Evolutionary conservation across 805 yeast genomes (phyloP).

Genomic region (Blastobotrys terrestris): DNA sequence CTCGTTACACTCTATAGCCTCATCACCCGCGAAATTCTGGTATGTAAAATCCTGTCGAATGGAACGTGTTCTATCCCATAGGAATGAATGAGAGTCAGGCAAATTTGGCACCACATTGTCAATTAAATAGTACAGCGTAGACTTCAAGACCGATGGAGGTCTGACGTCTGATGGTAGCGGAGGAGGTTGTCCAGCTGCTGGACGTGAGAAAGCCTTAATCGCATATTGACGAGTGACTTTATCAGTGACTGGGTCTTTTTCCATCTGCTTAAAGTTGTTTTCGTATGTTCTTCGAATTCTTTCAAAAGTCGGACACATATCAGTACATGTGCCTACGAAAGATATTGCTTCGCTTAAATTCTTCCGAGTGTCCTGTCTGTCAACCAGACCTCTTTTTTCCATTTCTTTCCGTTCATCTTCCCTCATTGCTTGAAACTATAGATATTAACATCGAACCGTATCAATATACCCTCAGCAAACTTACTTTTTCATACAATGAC

Average conservation of each 20-base stretch:
- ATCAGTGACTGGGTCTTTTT: constrained; percentile 56
- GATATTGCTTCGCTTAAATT: constrained; percentile 81
- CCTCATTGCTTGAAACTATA: constrained; percentile 61
- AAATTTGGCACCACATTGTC: constrained; percentile 55
- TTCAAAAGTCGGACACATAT: constrained; percentile 95
- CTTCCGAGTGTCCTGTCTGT: constrained; percentile 76
- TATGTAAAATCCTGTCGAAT: constrained; percentile 95
- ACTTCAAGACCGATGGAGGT: constrained; percentile 70
- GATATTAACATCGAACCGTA: not conserved
- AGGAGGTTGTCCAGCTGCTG: constrained; percentile 98
- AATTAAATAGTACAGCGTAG: constrained; percentile 66
- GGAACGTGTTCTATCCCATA: constrained; percentile 97
- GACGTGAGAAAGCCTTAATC: constrained; percentile 88
- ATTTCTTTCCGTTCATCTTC: constrained; percentile 68
- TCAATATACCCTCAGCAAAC: not conserved
- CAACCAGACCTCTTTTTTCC: constrained; percentile 80
- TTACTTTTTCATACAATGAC: constrained; percentile 52
- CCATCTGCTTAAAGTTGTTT: constrained; percentile 75
- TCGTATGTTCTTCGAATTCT: constrained; percentile 81
- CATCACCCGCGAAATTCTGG: constrained; percentile 89
- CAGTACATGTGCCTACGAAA: constrained; percentile 82
- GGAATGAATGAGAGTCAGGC: constrained; percentile 81
- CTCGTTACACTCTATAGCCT: constrained; percentile 90
- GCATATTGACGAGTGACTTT: constrained; percentile 57
- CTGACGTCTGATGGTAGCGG: constrained; percentile 96